Evolutionary conservation across 2,329 filamentous ascomycete genomes (phyloP).

Genomic region (Trichoderma breve): DNA sequence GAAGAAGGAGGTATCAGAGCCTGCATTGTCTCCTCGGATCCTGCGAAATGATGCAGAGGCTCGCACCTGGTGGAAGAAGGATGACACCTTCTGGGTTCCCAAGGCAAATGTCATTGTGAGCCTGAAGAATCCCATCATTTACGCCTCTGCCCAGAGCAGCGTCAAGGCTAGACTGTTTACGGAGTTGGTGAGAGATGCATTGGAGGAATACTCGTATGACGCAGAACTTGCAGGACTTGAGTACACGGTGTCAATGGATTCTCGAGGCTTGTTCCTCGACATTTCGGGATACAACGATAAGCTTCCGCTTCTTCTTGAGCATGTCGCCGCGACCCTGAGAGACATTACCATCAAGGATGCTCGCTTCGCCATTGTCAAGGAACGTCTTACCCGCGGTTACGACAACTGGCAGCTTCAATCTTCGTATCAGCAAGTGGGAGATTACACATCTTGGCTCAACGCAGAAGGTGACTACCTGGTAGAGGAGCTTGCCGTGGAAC

Average conservation of each 20-base stretch:
- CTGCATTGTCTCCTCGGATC: constrained; percentile 71
- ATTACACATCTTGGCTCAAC: constrained; percentile 78
- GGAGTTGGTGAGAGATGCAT: constrained; percentile 80
- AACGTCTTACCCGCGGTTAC: constrained; percentile 71
- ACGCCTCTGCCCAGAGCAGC: constrained; percentile 72
- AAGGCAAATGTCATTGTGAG: constrained; percentile 85
- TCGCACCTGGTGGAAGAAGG: constrained; percentile 96
- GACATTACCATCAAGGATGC: constrained; percentile 83
- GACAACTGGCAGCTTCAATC: constrained; percentile 86
- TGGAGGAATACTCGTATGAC: constrained; percentile 94
- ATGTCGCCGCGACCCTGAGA: constrained; percentile 79
- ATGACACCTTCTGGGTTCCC: constrained; percentile 97
- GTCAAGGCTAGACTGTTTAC: constrained; percentile 79
- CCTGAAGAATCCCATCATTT: constrained; percentile 75
- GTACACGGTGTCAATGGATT: constrained; percentile 73
- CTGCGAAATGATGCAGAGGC: constrained; percentile 80
- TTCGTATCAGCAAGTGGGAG: constrained; percentile 83
- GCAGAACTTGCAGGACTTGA: constrained; percentile 87
- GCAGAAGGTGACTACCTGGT: constrained; percentile 74
- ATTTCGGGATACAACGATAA: constrained; percentile 96
- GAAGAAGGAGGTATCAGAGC: constrained; percentile 82
- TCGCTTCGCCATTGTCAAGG: constrained; percentile 87
- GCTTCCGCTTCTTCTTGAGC: constrained; percentile 83
- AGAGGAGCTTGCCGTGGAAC: constrained; percentile 74
- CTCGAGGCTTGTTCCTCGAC: constrained; percentile 71